Base-by-base conservation (phyloP, 495 filamentous ascomycete species). In the Alectoria sarmentosa region DNA sequence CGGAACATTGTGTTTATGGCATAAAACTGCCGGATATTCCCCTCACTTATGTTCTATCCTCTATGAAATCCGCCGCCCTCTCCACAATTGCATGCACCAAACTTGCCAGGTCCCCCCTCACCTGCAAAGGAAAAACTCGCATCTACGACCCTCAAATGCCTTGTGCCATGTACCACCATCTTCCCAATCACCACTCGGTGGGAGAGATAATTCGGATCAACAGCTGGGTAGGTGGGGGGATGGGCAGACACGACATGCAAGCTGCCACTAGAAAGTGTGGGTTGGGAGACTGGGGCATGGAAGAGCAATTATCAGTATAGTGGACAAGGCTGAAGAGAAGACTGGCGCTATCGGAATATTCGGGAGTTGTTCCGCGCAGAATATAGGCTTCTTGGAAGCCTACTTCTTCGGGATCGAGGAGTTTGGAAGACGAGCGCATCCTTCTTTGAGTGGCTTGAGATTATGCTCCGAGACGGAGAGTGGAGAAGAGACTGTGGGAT, bases 21-120 rank as follows among this genome's bases (percentile, higher is more conserved):
- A 37, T 1, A 1, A 26, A 23, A 48, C n/a, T 4, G 8, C 21
- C 8, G 7, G 44, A 48, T 13, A 1, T 7, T 1, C 44, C n/a
- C 11, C 26, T 11, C 26, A 54, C 28, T 8, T 34, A 54, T 0
- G 1, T 28, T 1, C 41, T 61, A 54, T 64, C 59, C 42, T 70
- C 70, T 65, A 78, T 75, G n/a, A 75, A 44, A 58, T 77, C 76
- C n/a, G 76, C 70, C 58, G 78, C 82, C 71, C 77, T 80, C 67
- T 87, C 84, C 1, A 83, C 84, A 65, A 88, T 70, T 0, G 82
- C 84, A 69, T 87, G 87, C 10, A 85, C 71, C 2, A 78, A 79
- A 11, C 77, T 73, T 41, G 76, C 77, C 46, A 82, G 72, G 72
- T 86, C 83, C 0, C 78, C 79, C 26, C 76, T 75, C 8, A 84